Conservation (phyloP, 2,329 filamentous ascomycete genomes). For the Fusarium duplospermum region DNA sequence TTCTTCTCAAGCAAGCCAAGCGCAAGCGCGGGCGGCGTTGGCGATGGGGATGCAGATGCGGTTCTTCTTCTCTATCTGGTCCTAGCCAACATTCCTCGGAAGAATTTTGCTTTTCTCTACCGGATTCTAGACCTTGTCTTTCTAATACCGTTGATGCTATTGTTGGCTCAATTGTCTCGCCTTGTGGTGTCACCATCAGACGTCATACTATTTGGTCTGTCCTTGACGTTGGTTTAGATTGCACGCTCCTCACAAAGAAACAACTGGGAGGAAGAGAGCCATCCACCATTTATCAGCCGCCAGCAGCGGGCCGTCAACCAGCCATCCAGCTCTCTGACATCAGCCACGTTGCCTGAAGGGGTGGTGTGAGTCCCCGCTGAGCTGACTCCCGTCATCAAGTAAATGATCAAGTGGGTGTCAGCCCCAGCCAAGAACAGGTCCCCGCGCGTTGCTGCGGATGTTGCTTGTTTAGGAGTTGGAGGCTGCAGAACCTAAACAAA, state of each 20-base stretch:
- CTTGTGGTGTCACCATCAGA: background rate
- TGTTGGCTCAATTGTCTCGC: constrained; percentile 16
- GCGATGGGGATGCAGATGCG: background rate
- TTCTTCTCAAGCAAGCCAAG: constrained; percentile 31
- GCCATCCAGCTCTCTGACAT: constrained; percentile 46
- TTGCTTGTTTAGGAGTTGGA: constrained; percentile 15
- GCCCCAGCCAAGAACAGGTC: constrained; percentile 13
- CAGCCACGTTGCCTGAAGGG: constrained; percentile 41
- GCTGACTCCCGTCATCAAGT: constrained; percentile 37
- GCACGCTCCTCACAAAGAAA: background rate
- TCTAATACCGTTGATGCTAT: constrained; percentile 15
- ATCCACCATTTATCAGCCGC: background rate
- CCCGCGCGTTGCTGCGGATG: constrained; percentile 10
- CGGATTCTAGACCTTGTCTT: background rate
- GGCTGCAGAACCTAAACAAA: background rate
- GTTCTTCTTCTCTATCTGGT: constrained; percentile 26
- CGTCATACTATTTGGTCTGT: constrained; percentile 13
- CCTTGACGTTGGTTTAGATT: constrained; percentile 10
- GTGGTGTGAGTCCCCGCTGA: constrained; percentile 10
- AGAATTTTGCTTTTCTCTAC: constrained; percentile 12
- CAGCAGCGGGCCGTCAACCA: constrained; percentile 6
- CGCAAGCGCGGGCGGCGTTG: constrained; percentile 35
- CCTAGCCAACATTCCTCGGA: constrained; percentile 25
- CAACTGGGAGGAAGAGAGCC: background rate
- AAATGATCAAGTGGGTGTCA: constrained; percentile 24